Percentiles rank a stretch among this genome's conserved stretches.
Evolutionary conservation across 106 monocot species (phyloP).

Genomic region (Cymbidium sinense): DNA sequence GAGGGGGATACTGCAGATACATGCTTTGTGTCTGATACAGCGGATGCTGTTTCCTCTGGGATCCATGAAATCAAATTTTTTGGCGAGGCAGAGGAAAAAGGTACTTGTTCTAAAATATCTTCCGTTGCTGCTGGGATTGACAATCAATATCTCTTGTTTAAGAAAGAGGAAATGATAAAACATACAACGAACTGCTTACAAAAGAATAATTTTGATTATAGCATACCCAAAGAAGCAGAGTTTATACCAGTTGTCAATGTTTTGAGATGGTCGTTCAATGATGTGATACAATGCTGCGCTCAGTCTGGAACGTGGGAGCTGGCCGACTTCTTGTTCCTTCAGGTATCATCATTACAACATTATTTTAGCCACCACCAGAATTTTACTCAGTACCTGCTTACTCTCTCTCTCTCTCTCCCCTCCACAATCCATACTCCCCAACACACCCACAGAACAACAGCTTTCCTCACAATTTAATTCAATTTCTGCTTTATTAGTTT

Average conservation of each 20-base stretch:
- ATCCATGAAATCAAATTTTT: background rate
- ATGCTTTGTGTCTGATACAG: background rate
- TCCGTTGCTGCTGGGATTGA: constrained; percentile 4
- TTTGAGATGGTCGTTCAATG: constrained; percentile 56
- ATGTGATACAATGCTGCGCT: constrained; percentile 48
- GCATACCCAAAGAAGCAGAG: background rate
- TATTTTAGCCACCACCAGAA: too few species aligned
- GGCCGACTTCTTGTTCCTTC: constrained; percentile 50
- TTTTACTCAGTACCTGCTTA: too few species aligned
- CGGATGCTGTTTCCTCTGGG: too few species aligned
- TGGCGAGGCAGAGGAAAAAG: background rate
- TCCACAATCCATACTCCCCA: too few species aligned
- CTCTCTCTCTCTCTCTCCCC: too few species aligned
- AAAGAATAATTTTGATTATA: background rate
- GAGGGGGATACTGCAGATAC: background rate
- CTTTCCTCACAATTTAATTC: too few species aligned
- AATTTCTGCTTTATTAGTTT: too few species aligned
- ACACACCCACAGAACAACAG: too few species aligned
- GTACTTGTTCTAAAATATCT: background rate
- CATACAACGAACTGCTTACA: constrained; percentile 1
- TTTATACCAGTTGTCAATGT: constrained; percentile 20
- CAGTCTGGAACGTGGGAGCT: constrained; percentile 24
- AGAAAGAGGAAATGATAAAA: background rate
- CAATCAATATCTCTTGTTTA: constrained; percentile 7
- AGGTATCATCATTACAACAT: constrained; percentile 31